Base-by-base conservation (phyloP, 2,329 filamentous ascomycete genomes). In the Aspergillus spinulosporus region DNA sequence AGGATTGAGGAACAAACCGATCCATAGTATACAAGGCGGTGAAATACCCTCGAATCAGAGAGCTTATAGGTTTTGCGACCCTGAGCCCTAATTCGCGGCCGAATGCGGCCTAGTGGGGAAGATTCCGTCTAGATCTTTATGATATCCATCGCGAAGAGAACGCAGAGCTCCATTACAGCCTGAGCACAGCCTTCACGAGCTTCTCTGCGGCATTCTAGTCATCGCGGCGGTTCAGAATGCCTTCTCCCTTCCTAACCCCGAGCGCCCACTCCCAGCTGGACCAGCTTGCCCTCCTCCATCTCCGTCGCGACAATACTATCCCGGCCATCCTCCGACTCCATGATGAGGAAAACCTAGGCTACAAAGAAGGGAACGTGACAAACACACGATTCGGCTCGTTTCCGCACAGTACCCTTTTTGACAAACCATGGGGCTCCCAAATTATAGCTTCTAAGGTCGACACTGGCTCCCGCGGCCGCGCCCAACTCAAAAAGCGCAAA, bases 311-410 rank as follows among this genome's bases (percentile, higher is more conserved):
- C 74, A 88, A 88, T 59, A 85, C 92, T 61, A 81, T 92, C 39
- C 91, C 93, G 5, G 80, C 92, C 28, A 86, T 89, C 59, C 83
- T 92, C 29, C 80, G 83, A 60, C 77, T 83, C 31, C 80, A 81
- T 21, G 80, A 83, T 37, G 85, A 84, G 51, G 81, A 84, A 42
- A 81, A 88, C 61, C 83, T 87, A 67, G 89, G 88, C 57, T 92
- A 92, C 66, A 83, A 84, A 31, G 88, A 92, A 69, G 89, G 89
- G 36, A 87, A 86, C 47, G 88, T 91, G 2, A 85, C 92, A 52
- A 97, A 96, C 76, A 99, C 93, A 1, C 87, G 92, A 44, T 99
- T 96, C 68, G 94, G 94, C 48, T 96, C 92, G 0, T 93, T 92
- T 59, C 89, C 90, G 0, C 90, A 93, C 70, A 88, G 84, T 9